phyloP scores from a whole-genome alignment of 441 rosid genomes.

The Pelargonium australe region DNA sequence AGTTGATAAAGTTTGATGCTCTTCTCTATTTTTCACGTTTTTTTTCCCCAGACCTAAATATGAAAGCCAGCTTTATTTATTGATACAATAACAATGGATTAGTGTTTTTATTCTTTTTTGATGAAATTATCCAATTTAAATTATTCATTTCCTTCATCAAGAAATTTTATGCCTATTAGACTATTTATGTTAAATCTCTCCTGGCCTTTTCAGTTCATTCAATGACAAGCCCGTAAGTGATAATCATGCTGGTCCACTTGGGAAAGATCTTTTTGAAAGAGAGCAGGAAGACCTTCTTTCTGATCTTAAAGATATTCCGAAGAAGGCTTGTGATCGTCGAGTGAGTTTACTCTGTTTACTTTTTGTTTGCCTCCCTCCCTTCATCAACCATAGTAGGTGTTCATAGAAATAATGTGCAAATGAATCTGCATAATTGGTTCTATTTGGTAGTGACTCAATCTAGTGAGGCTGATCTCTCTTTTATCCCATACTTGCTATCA shows the following conservation, averaged over 20 bases:
- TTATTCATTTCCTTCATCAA: background rate
- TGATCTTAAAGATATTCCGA: constrained; percentile 87
- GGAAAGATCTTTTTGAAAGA: constrained; percentile 85
- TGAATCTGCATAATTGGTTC: background rate
- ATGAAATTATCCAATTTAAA: background rate
- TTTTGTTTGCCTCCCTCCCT: no score
- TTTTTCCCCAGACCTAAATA: background rate
- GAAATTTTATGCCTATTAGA: background rate
- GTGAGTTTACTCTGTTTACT: constrained; percentile 37
- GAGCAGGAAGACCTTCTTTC: constrained; percentile 91
- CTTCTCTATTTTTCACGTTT: background rate
- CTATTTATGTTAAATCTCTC: constrained; percentile 12
- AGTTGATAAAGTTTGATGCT: background rate
- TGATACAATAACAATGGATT: background rate
- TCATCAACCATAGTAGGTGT: background rate
- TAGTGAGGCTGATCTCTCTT: background rate
- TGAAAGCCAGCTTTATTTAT: background rate
- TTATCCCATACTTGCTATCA: background rate
- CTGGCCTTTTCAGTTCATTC: constrained; percentile 61
- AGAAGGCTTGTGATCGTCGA: constrained; percentile 97
- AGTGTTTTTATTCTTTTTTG: background rate
- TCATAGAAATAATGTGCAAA: background rate
- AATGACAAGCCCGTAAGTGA: constrained; percentile 84
- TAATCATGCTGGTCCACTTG: constrained; percentile 66
- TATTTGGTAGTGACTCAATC: background rate